Conservation (phyloP, 768 basidiomycete species). For the Lepiota venenata region DNA sequence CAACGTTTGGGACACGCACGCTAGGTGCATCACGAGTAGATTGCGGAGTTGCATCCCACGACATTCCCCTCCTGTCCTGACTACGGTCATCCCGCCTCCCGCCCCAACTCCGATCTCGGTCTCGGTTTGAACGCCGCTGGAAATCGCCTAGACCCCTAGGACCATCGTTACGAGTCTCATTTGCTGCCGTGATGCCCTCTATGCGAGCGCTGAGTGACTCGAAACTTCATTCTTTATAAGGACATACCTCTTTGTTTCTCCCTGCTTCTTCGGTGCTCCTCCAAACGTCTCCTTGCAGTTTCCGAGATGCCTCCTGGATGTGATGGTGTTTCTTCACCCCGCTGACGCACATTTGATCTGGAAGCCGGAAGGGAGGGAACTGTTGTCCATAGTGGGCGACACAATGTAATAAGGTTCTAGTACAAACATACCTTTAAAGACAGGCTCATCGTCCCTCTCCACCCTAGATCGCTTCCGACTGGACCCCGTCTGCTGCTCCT, state of each 20-base stretch:
- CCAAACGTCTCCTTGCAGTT: slow-evolving; percentile 62
- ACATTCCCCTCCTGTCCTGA: slow-evolving; percentile 21
- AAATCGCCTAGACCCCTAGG: slow-evolving; percentile 90
- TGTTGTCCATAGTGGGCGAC: slow-evolving; percentile 28
- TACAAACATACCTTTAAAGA: slow-evolving; percentile 77
- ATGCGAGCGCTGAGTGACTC: slow-evolving; percentile 8
- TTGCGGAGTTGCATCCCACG: slow-evolving; percentile 64
- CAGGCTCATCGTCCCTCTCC: slow-evolving; percentile 60
- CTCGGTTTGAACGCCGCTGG: slow-evolving; percentile 86
- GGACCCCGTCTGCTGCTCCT: slow-evolving; percentile 33
- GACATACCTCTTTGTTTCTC: slow-evolving; percentile 65
- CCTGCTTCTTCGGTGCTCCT: slow-evolving; percentile 69
- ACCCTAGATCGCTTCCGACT: slow-evolving; percentile 64
- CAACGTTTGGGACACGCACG: slow-evolving; percentile 86
- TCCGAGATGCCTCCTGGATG: slow-evolving; percentile 89
- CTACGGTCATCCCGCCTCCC: slow-evolving; percentile 37
- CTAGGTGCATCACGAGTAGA: slow-evolving; percentile 74
- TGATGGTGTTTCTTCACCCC: slow-evolving; percentile 90
- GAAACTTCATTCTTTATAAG: background rate
- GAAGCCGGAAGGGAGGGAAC: slow-evolving; percentile 74
- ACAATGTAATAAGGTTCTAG: background rate
- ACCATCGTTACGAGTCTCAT: slow-evolving; percentile 51
- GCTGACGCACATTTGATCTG: slow-evolving; percentile 60
- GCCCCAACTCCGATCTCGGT: slow-evolving; percentile 49
- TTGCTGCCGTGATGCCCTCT: slow-evolving; percentile 72